These are phyloP conservation scores for Leccinum huronense DNA, from an alignment of 1,284 basidiomycete species.

Conservation along the genomic window DNA sequence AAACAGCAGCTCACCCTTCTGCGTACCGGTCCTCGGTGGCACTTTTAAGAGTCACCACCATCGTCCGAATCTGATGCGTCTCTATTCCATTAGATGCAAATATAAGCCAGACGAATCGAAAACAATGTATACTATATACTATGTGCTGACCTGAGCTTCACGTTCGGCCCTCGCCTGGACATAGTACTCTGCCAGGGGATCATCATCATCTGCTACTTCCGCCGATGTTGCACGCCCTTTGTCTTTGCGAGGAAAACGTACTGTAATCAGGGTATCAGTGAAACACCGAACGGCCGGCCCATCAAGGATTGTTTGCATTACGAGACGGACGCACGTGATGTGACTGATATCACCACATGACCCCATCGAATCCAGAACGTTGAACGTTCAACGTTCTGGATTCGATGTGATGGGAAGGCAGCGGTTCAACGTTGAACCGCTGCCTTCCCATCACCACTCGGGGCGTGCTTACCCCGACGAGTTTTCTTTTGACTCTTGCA, in stretches of 20 bases:
- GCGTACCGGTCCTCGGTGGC: conserved; percentile 1
- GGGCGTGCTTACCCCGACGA: conserved; percentile 4
- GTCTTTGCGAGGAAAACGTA: conserved; percentile 31
- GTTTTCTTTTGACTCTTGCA: conserved; percentile 19
- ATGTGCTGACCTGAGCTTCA: conserved; percentile 41
- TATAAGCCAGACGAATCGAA: background rate
- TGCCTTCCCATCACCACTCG: background rate
- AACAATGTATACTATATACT: background rate
- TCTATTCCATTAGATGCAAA: conserved; percentile 22
- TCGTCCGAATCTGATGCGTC: conserved; percentile 31
- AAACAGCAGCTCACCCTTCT: conserved; percentile 19
- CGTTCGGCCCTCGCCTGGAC: conserved; percentile 49
- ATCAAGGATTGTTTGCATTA: background rate
- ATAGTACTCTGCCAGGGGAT: conserved; percentile 66
- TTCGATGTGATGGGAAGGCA: too few species aligned
- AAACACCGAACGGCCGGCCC: background rate
- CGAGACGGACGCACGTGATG: conserved; percentile 38
- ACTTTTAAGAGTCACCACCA: conserved; percentile 11
- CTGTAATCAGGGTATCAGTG: conserved; percentile 23
- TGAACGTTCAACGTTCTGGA: too few species aligned
- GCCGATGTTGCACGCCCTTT: conserved; percentile 6
- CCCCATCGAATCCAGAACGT: background rate
- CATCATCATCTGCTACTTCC: conserved; percentile 29
- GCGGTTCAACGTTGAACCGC: background rate
- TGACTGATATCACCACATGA: conserved; percentile 34